These are phyloP conservation scores for Canavalia ensiformis DNA, from an alignment of 306 rosid species.

Conservation along the genomic window DNA sequence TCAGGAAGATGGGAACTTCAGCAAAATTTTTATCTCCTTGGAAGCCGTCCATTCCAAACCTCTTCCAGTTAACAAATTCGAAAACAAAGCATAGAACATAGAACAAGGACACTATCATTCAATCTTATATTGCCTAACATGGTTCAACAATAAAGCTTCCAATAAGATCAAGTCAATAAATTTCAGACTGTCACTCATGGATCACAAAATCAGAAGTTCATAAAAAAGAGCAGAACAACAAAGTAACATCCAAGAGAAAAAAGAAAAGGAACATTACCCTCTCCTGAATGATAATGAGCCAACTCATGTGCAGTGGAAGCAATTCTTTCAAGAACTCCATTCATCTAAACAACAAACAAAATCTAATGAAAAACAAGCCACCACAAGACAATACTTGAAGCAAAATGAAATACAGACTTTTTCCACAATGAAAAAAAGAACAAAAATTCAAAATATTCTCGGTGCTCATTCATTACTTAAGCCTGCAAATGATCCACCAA, in stretches of 20 bases:
- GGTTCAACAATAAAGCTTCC: conserved; percentile 15
- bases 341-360: conserved; percentile 72
- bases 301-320: conserved; percentile 87
- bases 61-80: conserved; percentile 32
- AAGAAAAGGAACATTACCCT: conserved; percentile 60
- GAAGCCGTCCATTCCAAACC: conserved; percentile 16
- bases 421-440: not conserved
- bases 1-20: not conserved
- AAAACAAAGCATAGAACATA: conserved; percentile 17
- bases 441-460: not conserved
- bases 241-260: not conserved
- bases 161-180: conserved; percentile 30
- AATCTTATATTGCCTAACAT: not conserved
- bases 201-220: not conserved
- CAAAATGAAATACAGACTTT: conserved; percentile 3
- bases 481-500: not conserved
- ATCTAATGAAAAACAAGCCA: conserved; percentile 2
- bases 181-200: not conserved
- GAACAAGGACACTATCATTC: conserved; percentile 26
- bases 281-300: conserved; percentile 98
- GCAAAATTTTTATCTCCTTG: not conserved
- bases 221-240: not conserved
- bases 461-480: not conserved
- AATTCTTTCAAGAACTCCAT: conserved; percentile 91
- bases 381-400: conserved; percentile 25